Conservation (phyloP, 495 filamentous ascomycete genomes). For the Pyrenopolyporus hunteri region DNA sequence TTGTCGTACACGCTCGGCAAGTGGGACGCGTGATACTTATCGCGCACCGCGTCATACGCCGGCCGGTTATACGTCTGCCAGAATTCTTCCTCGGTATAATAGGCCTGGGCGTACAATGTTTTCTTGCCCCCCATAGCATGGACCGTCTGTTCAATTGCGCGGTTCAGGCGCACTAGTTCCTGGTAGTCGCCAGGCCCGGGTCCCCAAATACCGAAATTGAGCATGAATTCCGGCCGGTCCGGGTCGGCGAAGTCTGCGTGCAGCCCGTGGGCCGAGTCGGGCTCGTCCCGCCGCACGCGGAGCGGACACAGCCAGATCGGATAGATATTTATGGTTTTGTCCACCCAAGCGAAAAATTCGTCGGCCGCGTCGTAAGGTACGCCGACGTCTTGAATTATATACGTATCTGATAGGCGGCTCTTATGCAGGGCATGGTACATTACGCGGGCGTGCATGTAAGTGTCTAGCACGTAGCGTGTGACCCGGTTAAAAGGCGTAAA, state of each 20-base stretch:
- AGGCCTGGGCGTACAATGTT: slow-evolving; percentile 60
- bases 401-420: slow-evolving; percentile 52
- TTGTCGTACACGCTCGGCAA: slow-evolving; percentile 62
- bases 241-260: slow-evolving; percentile 48
- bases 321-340: slow-evolving; percentile 49
- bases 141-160: slow-evolving; percentile 64
- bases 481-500: slow-evolving; percentile 58
- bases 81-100: slow-evolving; percentile 62
- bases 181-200: slow-evolving; percentile 37
- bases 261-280: slow-evolving; percentile 43
- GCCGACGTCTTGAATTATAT: slow-evolving; percentile 62
- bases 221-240: slow-evolving; percentile 36
- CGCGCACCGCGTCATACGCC: slow-evolving; percentile 56
- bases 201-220: slow-evolving; percentile 60
- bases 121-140: slow-evolving; percentile 63
- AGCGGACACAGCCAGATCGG: slow-evolving; percentile 65
- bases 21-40: slow-evolving; percentile 50
- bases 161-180: slow-evolving; percentile 56
- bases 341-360: slow-evolving; percentile 51
- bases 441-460: slow-evolving; percentile 63
- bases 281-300: slow-evolving; percentile 45
- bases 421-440: slow-evolving; percentile 63
- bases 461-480: slow-evolving; percentile 57
- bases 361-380: slow-evolving; percentile 50
- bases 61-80: slow-evolving; percentile 55